Percentiles rank a stretch among this genome's conserved stretches.
phyloP scores from a whole-genome alignment of 2,329 filamentous ascomycete species.

The Aspergillus pseudoviridinutans region DNA sequence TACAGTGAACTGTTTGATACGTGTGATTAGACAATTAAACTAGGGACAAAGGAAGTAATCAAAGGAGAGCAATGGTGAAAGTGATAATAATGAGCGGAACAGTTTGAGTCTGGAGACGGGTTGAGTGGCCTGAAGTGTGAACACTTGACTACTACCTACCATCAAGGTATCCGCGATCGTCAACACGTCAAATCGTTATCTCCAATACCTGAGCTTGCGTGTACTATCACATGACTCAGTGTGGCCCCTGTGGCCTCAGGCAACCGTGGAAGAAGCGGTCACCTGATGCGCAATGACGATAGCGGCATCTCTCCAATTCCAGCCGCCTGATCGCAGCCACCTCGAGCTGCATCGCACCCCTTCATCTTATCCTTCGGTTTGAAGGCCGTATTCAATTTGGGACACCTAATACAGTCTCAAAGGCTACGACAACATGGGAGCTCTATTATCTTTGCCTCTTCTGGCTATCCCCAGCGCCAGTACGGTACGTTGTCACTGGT shows the following conservation, averaged over 20 bases:
- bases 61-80: background rate
- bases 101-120: background rate
- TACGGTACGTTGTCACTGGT: constrained; percentile 60
- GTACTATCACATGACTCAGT: background rate
- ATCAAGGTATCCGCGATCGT: background rate
- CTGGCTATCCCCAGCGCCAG: constrained; percentile 81
- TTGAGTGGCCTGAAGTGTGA: background rate
- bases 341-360: background rate
- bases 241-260: background rate
- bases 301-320: constrained; percentile 9
- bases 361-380: background rate
- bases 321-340: background rate
- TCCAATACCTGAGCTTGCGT: background rate
- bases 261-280: background rate
- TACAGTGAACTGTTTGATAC: background rate
- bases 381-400: background rate
- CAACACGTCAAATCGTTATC: background rate
- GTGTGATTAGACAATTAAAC: background rate
- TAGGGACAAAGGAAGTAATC: background rate
- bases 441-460: constrained; percentile 81
- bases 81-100: background rate
- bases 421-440: constrained; percentile 64
- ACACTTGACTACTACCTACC: too few relatives aligned
- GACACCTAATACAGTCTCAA: background rate
- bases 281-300: background rate